These are phyloP conservation scores for Murraya koenigii DNA, from an alignment of 345 rosid species.

Conservation along the genomic window DNA sequence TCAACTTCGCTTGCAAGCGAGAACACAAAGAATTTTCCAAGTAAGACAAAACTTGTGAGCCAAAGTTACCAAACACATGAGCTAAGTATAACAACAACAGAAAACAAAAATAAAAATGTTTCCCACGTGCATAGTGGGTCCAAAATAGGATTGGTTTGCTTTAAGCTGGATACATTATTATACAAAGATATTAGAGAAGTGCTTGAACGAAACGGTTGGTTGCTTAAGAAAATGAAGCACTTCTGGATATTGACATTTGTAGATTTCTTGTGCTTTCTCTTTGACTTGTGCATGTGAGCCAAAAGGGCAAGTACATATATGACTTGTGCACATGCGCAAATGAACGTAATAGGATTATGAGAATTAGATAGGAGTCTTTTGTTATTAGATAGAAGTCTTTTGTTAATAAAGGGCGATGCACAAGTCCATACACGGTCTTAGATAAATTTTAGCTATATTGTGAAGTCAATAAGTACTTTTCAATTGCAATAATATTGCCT, in stretches of 20 bases:
- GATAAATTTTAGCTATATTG: neutral
- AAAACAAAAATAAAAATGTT: neutral
- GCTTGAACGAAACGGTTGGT: slow-evolving; percentile 1
- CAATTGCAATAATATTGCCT: no score
- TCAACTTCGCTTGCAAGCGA: neutral
- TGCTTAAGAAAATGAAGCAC: neutral
- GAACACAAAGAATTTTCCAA: neutral
- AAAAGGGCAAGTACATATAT: slow-evolving; percentile 15
- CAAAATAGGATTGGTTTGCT: neutral
- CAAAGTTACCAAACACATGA: neutral
- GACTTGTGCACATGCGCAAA: neutral
- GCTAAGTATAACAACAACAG: neutral
- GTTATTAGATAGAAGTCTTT: no score
- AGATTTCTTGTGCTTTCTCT: neutral
- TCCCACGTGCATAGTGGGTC: neutral
- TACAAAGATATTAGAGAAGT: neutral
- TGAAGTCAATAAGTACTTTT: neutral
- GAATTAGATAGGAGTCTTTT: no score
- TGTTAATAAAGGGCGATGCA: no score
- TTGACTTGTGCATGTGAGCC: slow-evolving; percentile 22
- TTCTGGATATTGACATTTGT: neutral
- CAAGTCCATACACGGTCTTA: neutral
- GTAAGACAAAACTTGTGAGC: neutral
- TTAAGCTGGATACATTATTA: no score
- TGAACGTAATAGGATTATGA: no score